Percentiles rank a stretch among this genome's conserved stretches.
phyloP scores from a whole-genome alignment of 306 rosid genomes.

The Medicago arabica region DNA sequence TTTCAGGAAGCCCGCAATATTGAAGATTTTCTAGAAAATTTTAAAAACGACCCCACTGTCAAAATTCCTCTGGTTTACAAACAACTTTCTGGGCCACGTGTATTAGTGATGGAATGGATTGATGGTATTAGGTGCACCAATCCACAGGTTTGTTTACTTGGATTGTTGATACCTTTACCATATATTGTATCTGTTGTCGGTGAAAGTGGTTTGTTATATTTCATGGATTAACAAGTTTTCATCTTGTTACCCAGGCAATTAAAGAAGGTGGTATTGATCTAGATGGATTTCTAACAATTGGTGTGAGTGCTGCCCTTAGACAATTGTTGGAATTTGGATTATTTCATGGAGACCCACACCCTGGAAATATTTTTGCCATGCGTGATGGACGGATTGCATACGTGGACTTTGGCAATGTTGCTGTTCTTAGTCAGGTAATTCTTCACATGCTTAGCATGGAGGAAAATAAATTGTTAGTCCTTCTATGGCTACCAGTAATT shows the following conservation, averaged over 20 bases:
- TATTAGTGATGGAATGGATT: constrained; percentile 99
- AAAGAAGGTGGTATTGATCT: constrained; percentile 88
- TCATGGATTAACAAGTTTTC: constrained; percentile 37
- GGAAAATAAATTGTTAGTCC: not conserved
- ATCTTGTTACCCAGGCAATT: constrained; percentile 70
- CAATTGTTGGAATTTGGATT: constrained; percentile 96
- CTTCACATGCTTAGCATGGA: constrained; percentile 32
- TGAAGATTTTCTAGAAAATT: constrained; percentile 93
- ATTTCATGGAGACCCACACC: constrained; percentile 99
- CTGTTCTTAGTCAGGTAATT: constrained; percentile 97
- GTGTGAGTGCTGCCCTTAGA: constrained; percentile 97
- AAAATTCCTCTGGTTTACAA: constrained; percentile 93
- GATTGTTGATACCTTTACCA: constrained; percentile 34
- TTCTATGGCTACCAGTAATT: constrained; percentile 1
- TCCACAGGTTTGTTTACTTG: constrained; percentile 73
- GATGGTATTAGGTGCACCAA: constrained; percentile 98
- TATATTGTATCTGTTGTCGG: constrained; percentile 17
- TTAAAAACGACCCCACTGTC: constrained; percentile 89
- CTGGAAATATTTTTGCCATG: constrained; percentile 98
- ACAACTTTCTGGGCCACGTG: constrained; percentile 81
- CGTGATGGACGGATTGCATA: constrained; percentile 98
- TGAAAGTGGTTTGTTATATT: constrained; percentile 27
- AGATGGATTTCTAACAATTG: constrained; percentile 89
- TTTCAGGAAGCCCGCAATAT: constrained; percentile 96
- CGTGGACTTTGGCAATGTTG: constrained; percentile 98